These are phyloP conservation scores for Neopestalotiopsis clavispora DNA, from an alignment of 2,329 filamentous ascomycete genomes.

Conservation along the genomic window DNA sequence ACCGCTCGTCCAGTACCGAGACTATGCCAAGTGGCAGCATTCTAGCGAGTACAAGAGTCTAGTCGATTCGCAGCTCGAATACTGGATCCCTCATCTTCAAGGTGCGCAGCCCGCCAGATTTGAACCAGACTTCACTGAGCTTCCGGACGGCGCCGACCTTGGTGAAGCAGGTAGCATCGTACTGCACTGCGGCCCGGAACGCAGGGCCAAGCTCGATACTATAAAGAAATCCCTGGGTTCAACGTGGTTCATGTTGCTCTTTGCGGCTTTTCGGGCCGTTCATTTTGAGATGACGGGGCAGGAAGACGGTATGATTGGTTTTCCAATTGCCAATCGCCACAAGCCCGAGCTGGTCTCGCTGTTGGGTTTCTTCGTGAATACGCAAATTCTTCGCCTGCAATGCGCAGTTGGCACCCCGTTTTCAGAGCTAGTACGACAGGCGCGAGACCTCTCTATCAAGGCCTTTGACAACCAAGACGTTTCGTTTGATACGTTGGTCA, in stretches of 20 bases:
- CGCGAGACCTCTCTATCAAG: neutral
- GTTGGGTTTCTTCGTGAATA: neutral
- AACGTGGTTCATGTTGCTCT: neutral
- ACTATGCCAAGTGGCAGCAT: neutral
- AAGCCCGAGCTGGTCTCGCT: neutral
- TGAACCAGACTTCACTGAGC: neutral
- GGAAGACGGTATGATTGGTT: neutral
- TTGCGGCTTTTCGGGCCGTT: neutral
- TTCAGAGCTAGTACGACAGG: neutral
- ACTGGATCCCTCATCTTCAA: neutral
- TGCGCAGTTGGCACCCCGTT: neutral
- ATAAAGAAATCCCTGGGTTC: neutral
- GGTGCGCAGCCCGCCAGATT: neutral
- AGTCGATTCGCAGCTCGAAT: neutral
- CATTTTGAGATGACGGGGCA: neutral
- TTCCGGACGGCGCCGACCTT: neutral
- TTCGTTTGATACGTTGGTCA: neutral
- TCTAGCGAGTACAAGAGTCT: neutral
- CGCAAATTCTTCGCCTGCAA: neutral
- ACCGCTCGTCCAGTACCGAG: neutral
- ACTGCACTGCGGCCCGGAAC: neutral
- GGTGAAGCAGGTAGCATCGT: neutral
- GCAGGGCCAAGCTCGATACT: neutral
- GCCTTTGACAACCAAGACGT: slow-evolving; percentile 3
- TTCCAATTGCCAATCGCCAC: neutral